A percentile compares a stretch with the other conserved stretches of the same genome.
Conservation (phyloP, 306 rosid species). For the Elaeagnus macrophylla region DNA sequence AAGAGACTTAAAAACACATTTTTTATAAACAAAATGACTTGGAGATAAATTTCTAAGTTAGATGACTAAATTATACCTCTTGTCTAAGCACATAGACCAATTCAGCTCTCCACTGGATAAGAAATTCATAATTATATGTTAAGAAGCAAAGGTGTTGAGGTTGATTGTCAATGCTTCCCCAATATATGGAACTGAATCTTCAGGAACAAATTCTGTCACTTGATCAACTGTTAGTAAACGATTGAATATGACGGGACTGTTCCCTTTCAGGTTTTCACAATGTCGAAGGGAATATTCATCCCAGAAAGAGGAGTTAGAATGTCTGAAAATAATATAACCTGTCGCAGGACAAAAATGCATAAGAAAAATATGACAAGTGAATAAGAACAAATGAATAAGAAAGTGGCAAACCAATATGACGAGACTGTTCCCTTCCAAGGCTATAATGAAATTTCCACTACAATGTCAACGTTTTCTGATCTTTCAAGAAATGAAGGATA, state of each 20-base stretch:
- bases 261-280: slow-evolving; percentile 96
- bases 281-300: slow-evolving; percentile 96
- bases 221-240: slow-evolving; percentile 52
- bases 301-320: slow-evolving; percentile 97
- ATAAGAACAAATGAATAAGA: slow-evolving; percentile 1
- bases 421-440: too few relatives aligned
- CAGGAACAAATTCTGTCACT: slow-evolving; percentile 87
- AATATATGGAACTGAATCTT: slow-evolving; percentile 87
- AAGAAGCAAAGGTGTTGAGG: slow-evolving; percentile 11
- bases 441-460: slow-evolving; percentile 84
- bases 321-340: slow-evolving; percentile 96
- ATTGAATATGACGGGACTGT: slow-evolving; percentile 72
- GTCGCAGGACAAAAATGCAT: slow-evolving; percentile 12
- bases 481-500: slow-evolving; percentile 93
- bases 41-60: too few relatives aligned
- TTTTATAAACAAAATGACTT: too few relatives aligned
- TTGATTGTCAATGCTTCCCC: slow-evolving; percentile 74
- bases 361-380: slow-evolving; percentile 3
- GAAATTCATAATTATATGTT: too few relatives aligned
- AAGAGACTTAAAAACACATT: too few relatives aligned
- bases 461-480: slow-evolving; percentile 90
- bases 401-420: slow-evolving; percentile 41
- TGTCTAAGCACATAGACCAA: too few relatives aligned
- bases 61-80: too few relatives aligned
- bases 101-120: too few relatives aligned